These are phyloP conservation scores for Glycine latifolia DNA, from an alignment of 306 rosid species.

Conservation along the genomic window DNA sequence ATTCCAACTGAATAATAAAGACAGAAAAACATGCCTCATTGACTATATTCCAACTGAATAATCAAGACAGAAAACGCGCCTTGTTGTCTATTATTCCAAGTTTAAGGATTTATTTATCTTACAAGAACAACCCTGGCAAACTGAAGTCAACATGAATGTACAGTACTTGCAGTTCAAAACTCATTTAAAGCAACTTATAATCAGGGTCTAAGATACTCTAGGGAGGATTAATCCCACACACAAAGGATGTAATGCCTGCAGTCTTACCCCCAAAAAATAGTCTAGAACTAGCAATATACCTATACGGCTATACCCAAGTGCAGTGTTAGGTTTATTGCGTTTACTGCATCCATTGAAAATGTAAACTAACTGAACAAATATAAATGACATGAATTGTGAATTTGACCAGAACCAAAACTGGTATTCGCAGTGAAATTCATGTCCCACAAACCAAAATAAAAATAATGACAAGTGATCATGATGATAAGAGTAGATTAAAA, in stretches of 20 bases:
- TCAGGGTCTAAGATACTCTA: background rate
- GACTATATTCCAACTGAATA: conserved; percentile 4
- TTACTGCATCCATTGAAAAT: background rate
- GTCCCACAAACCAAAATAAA: background rate
- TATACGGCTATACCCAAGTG: background rate
- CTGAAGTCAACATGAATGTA: background rate
- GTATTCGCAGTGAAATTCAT: background rate
- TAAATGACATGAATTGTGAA: background rate
- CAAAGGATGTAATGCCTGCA: background rate
- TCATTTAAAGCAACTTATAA: background rate
- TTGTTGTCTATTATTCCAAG: background rate
- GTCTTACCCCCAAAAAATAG: background rate
- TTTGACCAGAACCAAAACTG: background rate
- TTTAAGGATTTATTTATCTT: conserved; percentile 12
- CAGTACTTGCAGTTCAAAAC: background rate
- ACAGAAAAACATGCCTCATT: conserved; percentile 3
- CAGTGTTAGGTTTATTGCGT: background rate
- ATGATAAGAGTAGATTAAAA: background rate
- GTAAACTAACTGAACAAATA: background rate
- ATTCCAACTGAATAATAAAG: background rate
- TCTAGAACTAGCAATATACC: no score
- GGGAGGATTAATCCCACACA: background rate
- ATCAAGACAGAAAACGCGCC: background rate
- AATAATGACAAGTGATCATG: background rate
- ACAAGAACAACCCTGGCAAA: conserved; percentile 8